Percentiles rank a stretch among this genome's conserved stretches.
Evolutionary conservation across 2,329 filamentous ascomycete species (phyloP).

Genomic region (Epichloe elymi): DNA sequence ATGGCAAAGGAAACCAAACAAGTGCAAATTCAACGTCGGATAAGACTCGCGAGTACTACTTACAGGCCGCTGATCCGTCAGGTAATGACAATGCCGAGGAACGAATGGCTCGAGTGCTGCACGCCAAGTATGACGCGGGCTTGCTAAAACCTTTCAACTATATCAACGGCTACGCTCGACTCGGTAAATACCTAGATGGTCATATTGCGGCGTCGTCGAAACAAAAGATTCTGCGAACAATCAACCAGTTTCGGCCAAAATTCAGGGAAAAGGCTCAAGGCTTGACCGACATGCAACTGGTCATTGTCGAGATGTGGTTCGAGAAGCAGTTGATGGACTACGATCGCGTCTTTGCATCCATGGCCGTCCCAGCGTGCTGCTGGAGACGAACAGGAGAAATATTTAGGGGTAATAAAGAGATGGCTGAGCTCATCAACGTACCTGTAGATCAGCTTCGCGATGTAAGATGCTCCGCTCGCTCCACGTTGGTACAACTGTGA

Average conservation of each 20-base stretch:
- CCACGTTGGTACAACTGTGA: background rate
- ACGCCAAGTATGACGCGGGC: constrained; percentile 92
- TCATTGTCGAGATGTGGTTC: constrained; percentile 98
- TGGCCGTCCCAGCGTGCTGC: constrained; percentile 96
- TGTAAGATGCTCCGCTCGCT: constrained; percentile 39
- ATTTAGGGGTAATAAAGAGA: constrained; percentile 94
- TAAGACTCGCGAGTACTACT: constrained; percentile 79
- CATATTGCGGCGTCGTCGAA: constrained; percentile 73
- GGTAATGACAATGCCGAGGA: constrained; percentile 78
- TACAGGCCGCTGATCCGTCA: constrained; percentile 89
- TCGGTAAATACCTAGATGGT: constrained; percentile 84
- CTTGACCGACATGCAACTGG: constrained; percentile 84
- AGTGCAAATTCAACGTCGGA: constrained; percentile 58
- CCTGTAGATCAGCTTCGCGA: constrained; percentile 84
- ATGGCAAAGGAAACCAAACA: constrained; percentile 41
- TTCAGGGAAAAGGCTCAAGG: constrained; percentile 91
- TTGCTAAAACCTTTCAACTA: constrained; percentile 97
- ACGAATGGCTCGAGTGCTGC: constrained; percentile 85
- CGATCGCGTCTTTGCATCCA: constrained; percentile 94
- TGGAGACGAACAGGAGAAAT: constrained; percentile 97
- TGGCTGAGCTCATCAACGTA: constrained; percentile 91
- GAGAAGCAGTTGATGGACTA: constrained; percentile 95
- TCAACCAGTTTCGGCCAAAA: constrained; percentile 87
- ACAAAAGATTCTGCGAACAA: constrained; percentile 80
- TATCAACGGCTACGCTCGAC: constrained; percentile 82